Conservation (phyloP, 768 basidiomycete species). For the Boletus barrowsii region DNA sequence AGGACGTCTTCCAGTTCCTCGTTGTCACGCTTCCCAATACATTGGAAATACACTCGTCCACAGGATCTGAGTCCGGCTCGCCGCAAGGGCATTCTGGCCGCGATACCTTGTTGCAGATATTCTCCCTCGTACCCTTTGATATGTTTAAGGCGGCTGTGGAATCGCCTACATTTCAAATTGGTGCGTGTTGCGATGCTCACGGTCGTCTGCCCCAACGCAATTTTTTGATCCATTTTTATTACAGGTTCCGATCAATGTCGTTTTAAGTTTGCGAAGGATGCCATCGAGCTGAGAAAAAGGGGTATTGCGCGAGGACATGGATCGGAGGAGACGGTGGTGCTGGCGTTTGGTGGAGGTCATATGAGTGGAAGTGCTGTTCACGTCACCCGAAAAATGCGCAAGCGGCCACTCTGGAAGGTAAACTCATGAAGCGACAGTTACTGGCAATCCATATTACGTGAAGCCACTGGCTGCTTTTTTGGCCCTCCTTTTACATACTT, state of each 20-base stretch:
- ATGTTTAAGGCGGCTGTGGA: constrained; percentile 82
- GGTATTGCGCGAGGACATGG: constrained; percentile 68
- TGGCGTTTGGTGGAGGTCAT: constrained; percentile 77
- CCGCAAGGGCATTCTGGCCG: constrained; percentile 45
- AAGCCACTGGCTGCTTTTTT: constrained; percentile 20
- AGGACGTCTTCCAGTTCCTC: constrained; percentile 78
- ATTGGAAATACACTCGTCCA: constrained; percentile 50
- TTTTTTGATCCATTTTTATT: constrained; percentile 16
- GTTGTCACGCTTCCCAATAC: constrained; percentile 68
- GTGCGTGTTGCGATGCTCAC: constrained; percentile 38
- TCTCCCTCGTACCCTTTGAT: constrained; percentile 80
- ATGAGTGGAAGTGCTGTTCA: constrained; percentile 75
- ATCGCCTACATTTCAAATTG: constrained; percentile 76
- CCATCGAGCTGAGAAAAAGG: constrained; percentile 78
- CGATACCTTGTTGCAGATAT: constrained; percentile 70
- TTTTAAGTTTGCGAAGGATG: constrained; percentile 91
- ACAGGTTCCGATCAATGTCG: constrained; percentile 79
- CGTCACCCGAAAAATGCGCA: constrained; percentile 83
- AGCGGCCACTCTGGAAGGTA: constrained; percentile 78
- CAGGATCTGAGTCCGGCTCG: constrained; percentile 37
- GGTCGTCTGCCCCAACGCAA: constrained; percentile 1
- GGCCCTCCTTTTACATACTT: constrained; percentile 21
- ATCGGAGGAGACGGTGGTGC: constrained; percentile 86
- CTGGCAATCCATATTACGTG: constrained; percentile 27
- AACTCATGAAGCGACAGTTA: constrained; percentile 57